Evolutionary conservation across 2,329 filamentous ascomycete genomes (phyloP), one percentile per base, ranked within the genome.

Genomic region (Epichloe glyceriae): DNA sequence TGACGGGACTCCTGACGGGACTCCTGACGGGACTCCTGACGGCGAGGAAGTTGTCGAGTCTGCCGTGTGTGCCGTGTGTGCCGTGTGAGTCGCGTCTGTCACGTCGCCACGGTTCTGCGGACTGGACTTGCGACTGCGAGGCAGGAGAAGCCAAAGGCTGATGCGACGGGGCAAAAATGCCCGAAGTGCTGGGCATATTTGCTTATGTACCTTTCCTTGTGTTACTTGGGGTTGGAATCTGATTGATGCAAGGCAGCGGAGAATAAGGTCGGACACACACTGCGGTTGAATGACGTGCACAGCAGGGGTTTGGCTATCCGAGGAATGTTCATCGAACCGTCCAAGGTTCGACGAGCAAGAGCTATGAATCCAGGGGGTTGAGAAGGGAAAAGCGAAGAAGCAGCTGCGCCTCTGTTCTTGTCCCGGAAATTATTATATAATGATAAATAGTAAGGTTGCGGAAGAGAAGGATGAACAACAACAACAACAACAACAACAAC

Each of bases 91-190:
- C 35, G 39, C 53, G 48, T 54, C 52, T 38, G 50, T 55, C 33
- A 54, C 52, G 47, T 53, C 52, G 51, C 56, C 54, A 37, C 46
- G 46, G n/a, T 47, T 58, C 10, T 52, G 17, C 2, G 48, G 46
- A 26, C 50, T 54, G 45, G 52, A 49, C 30, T 44, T 51, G 42
- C 52, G 57, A 56, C 59, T 59, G 53, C 58, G 59, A 6, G 61
- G 58, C 62, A 52, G 19, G 63, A 57, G 33, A 66, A 52, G 51
- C 65, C 64, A 56, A 68, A 67, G 46, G 65, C 66, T 33, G 64
- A 67, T 47, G 60, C 57, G 39, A 65, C 56, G 64, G 64, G 54
- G 58, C 62, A 22, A 64, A 49, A 49, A 64, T 60, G 39, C 58
- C 61, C 33, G 58, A 55, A 39, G 59, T 53, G 52, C 54, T 53